Evolutionary conservation across 2,329 filamentous ascomycete genomes (phyloP).

Genomic region (Teratosphaeriaceae sp.): DNA sequence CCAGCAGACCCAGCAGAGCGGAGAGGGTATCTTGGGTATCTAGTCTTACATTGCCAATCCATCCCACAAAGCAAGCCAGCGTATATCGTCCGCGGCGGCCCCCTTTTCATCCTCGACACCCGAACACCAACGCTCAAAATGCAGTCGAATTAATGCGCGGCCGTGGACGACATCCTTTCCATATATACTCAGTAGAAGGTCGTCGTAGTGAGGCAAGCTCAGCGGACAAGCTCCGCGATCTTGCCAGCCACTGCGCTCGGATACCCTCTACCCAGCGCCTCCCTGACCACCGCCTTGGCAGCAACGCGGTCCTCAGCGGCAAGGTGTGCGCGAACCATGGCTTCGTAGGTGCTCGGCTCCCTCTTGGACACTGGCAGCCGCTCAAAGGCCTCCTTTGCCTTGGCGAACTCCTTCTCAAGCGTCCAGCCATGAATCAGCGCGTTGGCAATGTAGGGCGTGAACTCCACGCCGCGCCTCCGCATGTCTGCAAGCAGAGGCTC

Average conservation of each 20-base stretch:
- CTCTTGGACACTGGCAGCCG: slow-evolving; percentile 70
- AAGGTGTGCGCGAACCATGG: slow-evolving; percentile 92
- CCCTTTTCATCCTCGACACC: background rate
- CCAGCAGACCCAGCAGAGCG: background rate
- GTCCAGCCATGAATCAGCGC: slow-evolving; percentile 97
- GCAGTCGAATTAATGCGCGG: background rate
- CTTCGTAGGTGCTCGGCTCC: slow-evolving; percentile 97
- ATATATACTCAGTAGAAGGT: background rate
- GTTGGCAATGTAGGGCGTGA: slow-evolving; percentile 98
- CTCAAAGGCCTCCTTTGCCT: slow-evolving; percentile 72
- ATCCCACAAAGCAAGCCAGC: background rate
- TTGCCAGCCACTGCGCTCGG: slow-evolving; percentile 88
- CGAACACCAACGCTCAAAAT: slow-evolving; percentile 1
- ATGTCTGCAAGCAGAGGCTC: slow-evolving; percentile 70
- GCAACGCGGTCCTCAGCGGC: slow-evolving; percentile 71
- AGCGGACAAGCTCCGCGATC: slow-evolving; percentile 73
- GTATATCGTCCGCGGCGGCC: background rate
- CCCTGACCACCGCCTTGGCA: slow-evolving; percentile 73
- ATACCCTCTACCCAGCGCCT: slow-evolving; percentile 88
- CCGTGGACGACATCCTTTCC: too few species aligned
- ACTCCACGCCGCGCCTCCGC: slow-evolving; percentile 64
- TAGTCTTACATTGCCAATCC: background rate
- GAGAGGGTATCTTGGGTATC: slow-evolving; percentile 2
- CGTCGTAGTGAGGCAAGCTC: background rate
- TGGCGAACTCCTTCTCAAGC: slow-evolving; percentile 69